Percentiles rank a stretch among this genome's conserved stretches.
Conservation (phyloP, 805 yeast genomes). For the Babjeviella inositovora region DNA sequence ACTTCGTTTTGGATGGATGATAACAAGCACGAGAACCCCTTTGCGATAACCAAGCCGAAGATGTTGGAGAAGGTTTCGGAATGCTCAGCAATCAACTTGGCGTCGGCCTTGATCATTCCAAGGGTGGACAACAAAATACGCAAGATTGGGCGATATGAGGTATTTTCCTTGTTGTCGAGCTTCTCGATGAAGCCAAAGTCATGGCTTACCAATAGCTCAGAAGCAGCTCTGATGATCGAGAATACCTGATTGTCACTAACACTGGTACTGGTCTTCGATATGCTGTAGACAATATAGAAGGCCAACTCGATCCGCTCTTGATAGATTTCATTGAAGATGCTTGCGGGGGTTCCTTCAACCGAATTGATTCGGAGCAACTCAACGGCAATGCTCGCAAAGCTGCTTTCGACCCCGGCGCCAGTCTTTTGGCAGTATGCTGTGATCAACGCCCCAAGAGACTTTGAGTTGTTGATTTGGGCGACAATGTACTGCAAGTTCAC, state of each 20-base stretch:
- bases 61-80: slow-evolving; percentile 37
- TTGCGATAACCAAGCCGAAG: slow-evolving; percentile 47
- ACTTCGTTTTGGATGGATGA: slow-evolving; percentile 43
- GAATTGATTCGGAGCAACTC: slow-evolving; percentile 33
- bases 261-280: slow-evolving; percentile 13
- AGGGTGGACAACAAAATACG: slow-evolving; percentile 37
- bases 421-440: slow-evolving; percentile 43
- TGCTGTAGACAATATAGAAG: slow-evolving; percentile 29
- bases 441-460: slow-evolving; percentile 64
- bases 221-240: slow-evolving; percentile 21
- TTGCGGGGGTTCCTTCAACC: slow-evolving; percentile 32
- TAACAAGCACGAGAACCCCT: slow-evolving; percentile 45
- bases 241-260: slow-evolving; percentile 17
- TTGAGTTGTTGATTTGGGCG: slow-evolving; percentile 54
- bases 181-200: slow-evolving; percentile 30
- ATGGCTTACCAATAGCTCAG: slow-evolving; percentile 27
- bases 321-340: slow-evolving; percentile 30
- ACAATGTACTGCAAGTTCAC: slow-evolving; percentile 45
- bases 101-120: slow-evolving; percentile 20
- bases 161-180: slow-evolving; percentile 18
- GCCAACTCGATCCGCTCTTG: slow-evolving; percentile 54
- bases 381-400: slow-evolving; percentile 21
- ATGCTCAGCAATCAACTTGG: slow-evolving; percentile 22
- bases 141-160: slow-evolving; percentile 41
- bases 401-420: slow-evolving; percentile 10